Evolutionary conservation across 2,329 filamentous ascomycete species (phyloP).

Genomic region (Stachybotrys elegans): DNA sequence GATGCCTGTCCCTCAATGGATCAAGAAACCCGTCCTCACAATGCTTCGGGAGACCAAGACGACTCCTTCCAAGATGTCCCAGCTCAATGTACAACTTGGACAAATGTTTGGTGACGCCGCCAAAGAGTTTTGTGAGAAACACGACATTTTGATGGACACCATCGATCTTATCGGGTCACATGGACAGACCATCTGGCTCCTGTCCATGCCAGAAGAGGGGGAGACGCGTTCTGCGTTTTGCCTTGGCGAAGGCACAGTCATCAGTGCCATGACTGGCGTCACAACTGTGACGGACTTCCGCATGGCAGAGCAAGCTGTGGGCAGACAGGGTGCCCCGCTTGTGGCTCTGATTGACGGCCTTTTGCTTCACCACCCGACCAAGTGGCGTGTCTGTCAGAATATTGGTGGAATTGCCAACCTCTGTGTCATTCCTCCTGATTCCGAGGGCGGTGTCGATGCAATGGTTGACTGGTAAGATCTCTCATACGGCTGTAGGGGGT

Average conservation of each 20-base stretch:
- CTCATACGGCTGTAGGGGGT: conserved; percentile 31
- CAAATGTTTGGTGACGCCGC: conserved; percentile 49
- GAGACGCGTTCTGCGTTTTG: conserved; percentile 43
- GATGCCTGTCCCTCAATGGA: conserved; percentile 45
- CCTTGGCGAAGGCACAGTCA: conserved; percentile 51
- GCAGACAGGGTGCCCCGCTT: conserved; percentile 49
- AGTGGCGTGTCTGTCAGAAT: conserved; percentile 54
- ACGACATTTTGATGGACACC: conserved; percentile 35
- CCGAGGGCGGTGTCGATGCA: conserved; percentile 21
- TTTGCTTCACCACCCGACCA: conserved; percentile 49
- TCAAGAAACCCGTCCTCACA: conserved; percentile 51
- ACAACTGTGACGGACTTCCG: conserved; percentile 56
- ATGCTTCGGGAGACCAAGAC: conserved; percentile 50
- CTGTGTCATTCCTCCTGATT: conserved; percentile 50
- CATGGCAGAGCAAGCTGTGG: conserved; percentile 50
- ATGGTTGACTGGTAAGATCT: not conserved
- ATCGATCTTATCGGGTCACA: conserved; percentile 52
- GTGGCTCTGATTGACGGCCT: conserved; percentile 54
- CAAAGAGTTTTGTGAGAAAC: conserved; percentile 41
- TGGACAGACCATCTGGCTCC: conserved; percentile 53
- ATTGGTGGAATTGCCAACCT: conserved; percentile 57
- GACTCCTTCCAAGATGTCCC: conserved; percentile 46
- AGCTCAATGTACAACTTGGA: conserved; percentile 52
- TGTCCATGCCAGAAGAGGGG: conserved; percentile 35
- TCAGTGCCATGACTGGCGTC: conserved; percentile 48